Percentiles rank a stretch among this genome's conserved stretches.
Conservation (phyloP, 495 filamentous ascomycete genomes). For the Xylaria sp. region DNA sequence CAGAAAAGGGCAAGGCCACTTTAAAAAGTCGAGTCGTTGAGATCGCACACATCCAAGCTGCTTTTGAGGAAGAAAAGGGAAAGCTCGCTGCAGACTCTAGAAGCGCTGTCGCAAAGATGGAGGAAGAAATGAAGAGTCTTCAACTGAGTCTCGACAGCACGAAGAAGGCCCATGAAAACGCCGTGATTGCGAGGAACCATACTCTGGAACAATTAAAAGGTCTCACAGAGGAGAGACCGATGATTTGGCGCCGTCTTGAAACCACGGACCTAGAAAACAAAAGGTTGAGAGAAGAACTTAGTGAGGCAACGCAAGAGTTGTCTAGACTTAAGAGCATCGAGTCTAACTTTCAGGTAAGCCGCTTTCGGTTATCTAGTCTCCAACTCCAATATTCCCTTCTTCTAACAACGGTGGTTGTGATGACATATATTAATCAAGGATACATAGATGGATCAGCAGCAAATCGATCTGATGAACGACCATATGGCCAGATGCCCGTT, state of each 20-base stretch:
- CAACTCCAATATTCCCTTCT: not conserved
- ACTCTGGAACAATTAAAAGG: not conserved
- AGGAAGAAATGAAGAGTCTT: not conserved
- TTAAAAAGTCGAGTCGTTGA: not conserved
- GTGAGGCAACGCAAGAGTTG: not conserved
- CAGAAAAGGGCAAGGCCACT: not conserved
- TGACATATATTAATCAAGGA: not conserved
- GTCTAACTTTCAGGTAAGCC: slow-evolving; percentile 1
- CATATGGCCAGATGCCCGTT: not conserved
- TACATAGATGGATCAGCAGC: not conserved
- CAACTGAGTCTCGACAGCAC: not conserved
- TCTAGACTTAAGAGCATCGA: not conserved
- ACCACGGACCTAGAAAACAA: not conserved
- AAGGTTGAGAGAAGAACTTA: not conserved
- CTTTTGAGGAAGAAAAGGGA: not conserved
- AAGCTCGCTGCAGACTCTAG: not conserved
- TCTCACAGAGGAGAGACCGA: not conserved
- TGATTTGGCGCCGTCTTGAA: not conserved
- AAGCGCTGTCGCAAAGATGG: not conserved
- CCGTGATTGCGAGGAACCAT: too few species aligned
- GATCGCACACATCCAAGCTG: not conserved
- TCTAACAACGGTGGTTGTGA: not conserved
- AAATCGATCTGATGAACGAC: not conserved
- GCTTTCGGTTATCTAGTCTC: not conserved
- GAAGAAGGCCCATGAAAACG: not conserved